Conservation (phyloP, 257 asterid species). For the Primulina eburnea region DNA sequence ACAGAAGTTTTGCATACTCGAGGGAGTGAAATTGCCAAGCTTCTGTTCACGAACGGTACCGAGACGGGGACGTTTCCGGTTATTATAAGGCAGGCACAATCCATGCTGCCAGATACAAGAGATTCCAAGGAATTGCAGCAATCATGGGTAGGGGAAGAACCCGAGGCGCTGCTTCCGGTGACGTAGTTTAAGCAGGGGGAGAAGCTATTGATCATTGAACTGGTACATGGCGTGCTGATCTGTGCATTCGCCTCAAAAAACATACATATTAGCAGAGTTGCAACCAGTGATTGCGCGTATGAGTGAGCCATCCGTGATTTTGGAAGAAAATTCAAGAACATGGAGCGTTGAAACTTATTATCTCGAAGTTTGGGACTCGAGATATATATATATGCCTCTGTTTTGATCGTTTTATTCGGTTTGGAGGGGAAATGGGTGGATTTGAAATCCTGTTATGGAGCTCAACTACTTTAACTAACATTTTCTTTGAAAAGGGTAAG, state of each 20-base stretch:
- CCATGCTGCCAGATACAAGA: slow-evolving; percentile 43
- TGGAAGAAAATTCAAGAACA: not conserved
- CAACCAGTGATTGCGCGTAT: slow-evolving; percentile 13
- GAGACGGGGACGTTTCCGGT: slow-evolving; percentile 80
- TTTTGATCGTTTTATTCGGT: slow-evolving; percentile 12
- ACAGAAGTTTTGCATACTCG: slow-evolving; percentile 45
- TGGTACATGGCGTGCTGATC: slow-evolving; percentile 56
- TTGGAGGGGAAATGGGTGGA: slow-evolving; percentile 40
- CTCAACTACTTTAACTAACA: slow-evolving; percentile 56
- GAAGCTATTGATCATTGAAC: slow-evolving; percentile 45
- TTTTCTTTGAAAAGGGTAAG: slow-evolving; percentile 2
- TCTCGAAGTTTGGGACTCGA: not conserved
- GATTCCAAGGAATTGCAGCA: slow-evolving; percentile 66
- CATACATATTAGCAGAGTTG: slow-evolving; percentile 21
- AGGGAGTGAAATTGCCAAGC: slow-evolving; percentile 54
- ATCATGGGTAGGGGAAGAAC: slow-evolving; percentile 44
- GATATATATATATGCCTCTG: slow-evolving; percentile 19
- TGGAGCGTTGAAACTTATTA: not conserved
- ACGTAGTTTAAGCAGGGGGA: slow-evolving; percentile 62
- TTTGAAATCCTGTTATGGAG: slow-evolving; percentile 45
- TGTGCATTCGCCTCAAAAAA: slow-evolving; percentile 39
- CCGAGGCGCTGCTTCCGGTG: slow-evolving; percentile 57
- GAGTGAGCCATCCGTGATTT: slow-evolving; percentile 28
- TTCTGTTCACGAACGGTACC: slow-evolving; percentile 45
- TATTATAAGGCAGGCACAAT: slow-evolving; percentile 60